A percentile compares a stretch with the other conserved stretches of the same genome.
These are phyloP conservation scores for Neonectria sp. DNA, from an alignment of 2,329 filamentous ascomycete species.

Conservation along the genomic window DNA sequence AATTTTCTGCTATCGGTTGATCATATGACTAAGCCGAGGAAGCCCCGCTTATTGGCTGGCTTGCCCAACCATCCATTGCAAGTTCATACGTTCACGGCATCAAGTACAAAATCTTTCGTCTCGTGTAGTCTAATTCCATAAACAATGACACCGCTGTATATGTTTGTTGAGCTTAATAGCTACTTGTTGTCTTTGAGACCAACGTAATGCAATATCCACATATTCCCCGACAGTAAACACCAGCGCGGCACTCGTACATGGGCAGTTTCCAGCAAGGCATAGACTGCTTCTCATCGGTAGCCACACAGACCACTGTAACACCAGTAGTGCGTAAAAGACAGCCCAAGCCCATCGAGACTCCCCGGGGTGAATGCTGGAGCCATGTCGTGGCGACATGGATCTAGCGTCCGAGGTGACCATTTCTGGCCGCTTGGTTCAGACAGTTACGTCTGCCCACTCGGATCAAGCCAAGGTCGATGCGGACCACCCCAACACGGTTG, in stretches of 20 bases:
- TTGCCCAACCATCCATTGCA: slow-evolving; percentile 9
- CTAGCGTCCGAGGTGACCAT: slow-evolving; percentile 46
- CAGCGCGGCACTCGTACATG: slow-evolving; percentile 31
- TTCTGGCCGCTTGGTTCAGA: slow-evolving; percentile 46
- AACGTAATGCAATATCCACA: slow-evolving; percentile 43
- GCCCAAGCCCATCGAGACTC: slow-evolving; percentile 33
- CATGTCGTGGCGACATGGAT: slow-evolving; percentile 25
- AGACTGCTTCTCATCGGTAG: slow-evolving; percentile 26
- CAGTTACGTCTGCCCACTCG: slow-evolving; percentile 48
- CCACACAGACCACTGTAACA: slow-evolving; percentile 27
- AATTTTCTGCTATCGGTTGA: slow-evolving; percentile 41
- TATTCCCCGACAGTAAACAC: slow-evolving; percentile 36
- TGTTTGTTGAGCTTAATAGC: slow-evolving; percentile 38
- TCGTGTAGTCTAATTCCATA: slow-evolving; percentile 1
- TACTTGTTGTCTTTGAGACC: slow-evolving; percentile 37
- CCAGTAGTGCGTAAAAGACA: slow-evolving; percentile 38
- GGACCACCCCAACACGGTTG: slow-evolving; percentile 47
- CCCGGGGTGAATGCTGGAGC: slow-evolving; percentile 38
- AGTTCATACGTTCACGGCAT: neutral
- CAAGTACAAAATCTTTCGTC: neutral
- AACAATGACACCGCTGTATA: slow-evolving; percentile 33
- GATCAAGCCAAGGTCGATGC: slow-evolving; percentile 39
- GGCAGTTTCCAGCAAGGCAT: slow-evolving; percentile 32
- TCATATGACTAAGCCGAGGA: slow-evolving; percentile 43
- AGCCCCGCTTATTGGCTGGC: slow-evolving; percentile 28